These are phyloP conservation scores for Phylloporus sp. DNA, from an alignment of 768 basidiomycete species.

Conservation along the genomic window DNA sequence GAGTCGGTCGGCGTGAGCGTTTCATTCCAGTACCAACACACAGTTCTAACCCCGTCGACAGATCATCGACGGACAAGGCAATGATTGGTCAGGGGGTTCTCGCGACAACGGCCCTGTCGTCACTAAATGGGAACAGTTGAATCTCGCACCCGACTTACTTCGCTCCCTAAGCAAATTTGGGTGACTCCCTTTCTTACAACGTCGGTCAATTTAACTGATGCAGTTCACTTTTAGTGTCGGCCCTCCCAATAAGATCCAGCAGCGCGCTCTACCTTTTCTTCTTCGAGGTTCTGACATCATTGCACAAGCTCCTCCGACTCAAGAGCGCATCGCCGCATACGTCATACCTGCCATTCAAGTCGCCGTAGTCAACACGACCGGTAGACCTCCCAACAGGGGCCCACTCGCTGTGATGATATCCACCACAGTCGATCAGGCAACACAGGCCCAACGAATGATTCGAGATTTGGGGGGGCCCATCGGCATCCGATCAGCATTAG, in stretches of 20 bases:
- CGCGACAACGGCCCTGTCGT: constrained; percentile 77
- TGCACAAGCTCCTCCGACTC: constrained; percentile 97
- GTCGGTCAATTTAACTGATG: constrained; percentile 17
- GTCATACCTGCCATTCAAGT: constrained; percentile 87
- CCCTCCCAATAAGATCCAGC: constrained; percentile 98
- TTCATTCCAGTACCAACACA: constrained; percentile 3
- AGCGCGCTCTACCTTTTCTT: constrained; percentile 92
- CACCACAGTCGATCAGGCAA: constrained; percentile 97
- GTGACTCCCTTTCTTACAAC: constrained; percentile 43
- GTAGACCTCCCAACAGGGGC: constrained; percentile 61
- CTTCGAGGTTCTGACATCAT: constrained; percentile 94
- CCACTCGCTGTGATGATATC: constrained; percentile 89
- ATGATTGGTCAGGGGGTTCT: constrained; percentile 48
- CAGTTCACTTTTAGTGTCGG: constrained; percentile 60
- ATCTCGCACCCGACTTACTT: constrained; percentile 79
- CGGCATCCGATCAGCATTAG: constrained; percentile 85
- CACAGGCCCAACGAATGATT: constrained; percentile 93
- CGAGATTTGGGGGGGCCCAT: constrained; percentile 91
- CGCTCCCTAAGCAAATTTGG: constrained; percentile 91
- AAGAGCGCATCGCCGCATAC: constrained; percentile 97
- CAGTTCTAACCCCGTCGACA: constrained; percentile 27
- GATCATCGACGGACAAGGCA: constrained; percentile 53
- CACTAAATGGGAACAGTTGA: constrained; percentile 94
- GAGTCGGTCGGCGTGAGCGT: constrained; percentile 68
- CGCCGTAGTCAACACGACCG: constrained; percentile 58